These are phyloP conservation scores for Trichoderma sp. DNA, from an alignment of 2,329 filamentous ascomycete genomes.

Conservation along the genomic window DNA sequence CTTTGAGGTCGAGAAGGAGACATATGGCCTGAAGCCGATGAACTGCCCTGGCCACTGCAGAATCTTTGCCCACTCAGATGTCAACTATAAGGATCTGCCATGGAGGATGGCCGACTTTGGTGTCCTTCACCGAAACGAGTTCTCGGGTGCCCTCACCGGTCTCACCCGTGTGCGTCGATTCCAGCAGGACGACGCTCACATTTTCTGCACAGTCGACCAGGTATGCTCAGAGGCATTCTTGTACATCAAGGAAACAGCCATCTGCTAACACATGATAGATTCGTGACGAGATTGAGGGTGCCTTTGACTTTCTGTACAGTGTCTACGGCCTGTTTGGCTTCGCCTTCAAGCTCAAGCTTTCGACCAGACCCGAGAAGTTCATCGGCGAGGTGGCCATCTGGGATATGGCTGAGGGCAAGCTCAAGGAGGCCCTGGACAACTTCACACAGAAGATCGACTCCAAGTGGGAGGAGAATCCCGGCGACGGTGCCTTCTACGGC, in stretches of 20 bases:
- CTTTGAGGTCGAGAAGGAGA: constrained; percentile 75
- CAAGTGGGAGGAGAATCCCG: constrained; percentile 87
- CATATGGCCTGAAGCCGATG: constrained; percentile 85
- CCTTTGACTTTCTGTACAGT: constrained; percentile 83
- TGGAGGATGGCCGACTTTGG: constrained; percentile 95
- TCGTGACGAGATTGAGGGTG: constrained; percentile 62
- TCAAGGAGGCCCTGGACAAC: constrained; percentile 76
- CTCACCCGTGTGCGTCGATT: constrained; percentile 92
- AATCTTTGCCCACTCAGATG: constrained; percentile 79
- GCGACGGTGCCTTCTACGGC: constrained; percentile 96
- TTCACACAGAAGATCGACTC: constrained; percentile 66
- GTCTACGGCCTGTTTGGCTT: constrained; percentile 66
- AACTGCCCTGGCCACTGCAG: constrained; percentile 95
- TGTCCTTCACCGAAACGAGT: constrained; percentile 92
- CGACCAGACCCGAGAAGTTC: constrained; percentile 85
- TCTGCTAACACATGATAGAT: constrained; percentile 35
- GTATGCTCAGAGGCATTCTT: constrained; percentile 31
- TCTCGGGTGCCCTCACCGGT: constrained; percentile 86
- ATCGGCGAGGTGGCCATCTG: constrained; percentile 86
- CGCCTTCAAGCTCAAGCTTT: constrained; percentile 91
- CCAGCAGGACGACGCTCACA: constrained; percentile 94
- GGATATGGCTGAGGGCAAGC: constrained; percentile 81
- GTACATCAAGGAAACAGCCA: too few species aligned
- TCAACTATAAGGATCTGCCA: constrained; percentile 83
- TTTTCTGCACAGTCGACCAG: constrained; percentile 70